Conservation (phyloP, 768 basidiomycete species). For the Hygrophorus pudorinus region DNA sequence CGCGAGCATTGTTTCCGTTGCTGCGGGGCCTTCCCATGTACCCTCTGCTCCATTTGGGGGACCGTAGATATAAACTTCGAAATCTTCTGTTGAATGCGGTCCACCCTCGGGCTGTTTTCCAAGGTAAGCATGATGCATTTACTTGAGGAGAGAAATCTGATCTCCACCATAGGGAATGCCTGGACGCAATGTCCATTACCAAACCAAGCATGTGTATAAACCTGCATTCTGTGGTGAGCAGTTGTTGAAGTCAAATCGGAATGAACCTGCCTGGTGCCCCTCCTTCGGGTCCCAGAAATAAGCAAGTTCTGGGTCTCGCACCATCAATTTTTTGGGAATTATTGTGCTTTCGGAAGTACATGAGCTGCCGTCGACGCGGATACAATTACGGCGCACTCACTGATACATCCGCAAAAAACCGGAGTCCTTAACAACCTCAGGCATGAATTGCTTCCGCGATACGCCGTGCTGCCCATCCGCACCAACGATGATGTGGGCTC, state of each 20-base stretch:
- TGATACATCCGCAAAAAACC: conserved; percentile 27
- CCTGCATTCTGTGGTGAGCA: conserved; percentile 11
- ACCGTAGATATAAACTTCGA: conserved; percentile 22
- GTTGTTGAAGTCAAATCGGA: not conserved
- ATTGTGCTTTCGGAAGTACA: conserved; percentile 21
- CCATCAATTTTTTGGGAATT: conserved; percentile 29
- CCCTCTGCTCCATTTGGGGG: conserved; percentile 19
- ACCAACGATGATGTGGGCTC: conserved; percentile 44
- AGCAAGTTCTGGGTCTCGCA: conserved; percentile 28
- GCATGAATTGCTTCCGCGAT: conserved; percentile 22
- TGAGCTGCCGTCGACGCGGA: not conserved
- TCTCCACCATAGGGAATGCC: conserved; percentile 21
- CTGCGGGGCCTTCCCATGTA: conserved; percentile 20
- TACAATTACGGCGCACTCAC: conserved; percentile 15
- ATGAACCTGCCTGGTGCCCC: not conserved
- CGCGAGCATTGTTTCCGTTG: conserved; percentile 20
- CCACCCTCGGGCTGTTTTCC: conserved; percentile 22
- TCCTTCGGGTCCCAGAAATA: conserved; percentile 16
- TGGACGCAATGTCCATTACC: conserved; percentile 21
- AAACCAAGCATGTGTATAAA: conserved; percentile 25
- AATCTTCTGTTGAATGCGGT: conserved; percentile 11
- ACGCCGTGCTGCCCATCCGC: conserved; percentile 42
- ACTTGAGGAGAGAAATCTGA: not conserved
- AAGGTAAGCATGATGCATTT: too few relatives aligned
- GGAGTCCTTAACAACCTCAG: not conserved